phyloP scores from a whole-genome alignment of 2,329 filamentous ascomycete species.

The Paraphaeosphaeria sporulosa region DNA sequence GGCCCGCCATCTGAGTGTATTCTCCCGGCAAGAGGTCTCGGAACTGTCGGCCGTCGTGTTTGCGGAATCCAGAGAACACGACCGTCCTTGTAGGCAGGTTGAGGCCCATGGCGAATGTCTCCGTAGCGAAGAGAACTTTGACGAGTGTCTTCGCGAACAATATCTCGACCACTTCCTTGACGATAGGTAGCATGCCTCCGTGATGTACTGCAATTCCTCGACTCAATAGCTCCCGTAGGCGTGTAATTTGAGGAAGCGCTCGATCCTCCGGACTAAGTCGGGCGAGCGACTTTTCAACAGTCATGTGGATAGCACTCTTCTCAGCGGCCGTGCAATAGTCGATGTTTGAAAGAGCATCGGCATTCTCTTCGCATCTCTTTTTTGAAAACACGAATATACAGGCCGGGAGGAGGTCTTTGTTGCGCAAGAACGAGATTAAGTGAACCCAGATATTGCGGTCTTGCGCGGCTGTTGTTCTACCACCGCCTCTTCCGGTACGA shows the following conservation, averaged over 20 bases:
- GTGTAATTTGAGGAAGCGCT: slow-evolving; percentile 87
- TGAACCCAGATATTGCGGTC: slow-evolving; percentile 98
- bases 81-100: slow-evolving; percentile 96
- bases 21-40: slow-evolving; percentile 91
- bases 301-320: slow-evolving; percentile 98
- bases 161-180: slow-evolving; percentile 97
- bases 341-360: slow-evolving; percentile 90
- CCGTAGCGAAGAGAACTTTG: slow-evolving; percentile 95
- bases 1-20: slow-evolving; percentile 98
- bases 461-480: slow-evolving; percentile 87
- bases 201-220: slow-evolving; percentile 96
- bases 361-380: slow-evolving; percentile 96
- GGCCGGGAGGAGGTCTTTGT: slow-evolving; percentile 84
- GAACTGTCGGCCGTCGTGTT: slow-evolving; percentile 93
- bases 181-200: slow-evolving; percentile 90
- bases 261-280: slow-evolving; percentile 90
- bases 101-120: slow-evolving; percentile 98
- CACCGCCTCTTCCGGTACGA: slow-evolving; percentile 82
- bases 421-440: slow-evolving; percentile 88
- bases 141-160: slow-evolving; percentile 94
- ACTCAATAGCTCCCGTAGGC: slow-evolving; percentile 82
- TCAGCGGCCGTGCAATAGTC: slow-evolving; percentile 93
- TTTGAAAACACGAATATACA: slow-evolving; percentile 99
- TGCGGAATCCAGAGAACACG: slow-evolving; percentile 95
- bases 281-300: slow-evolving; percentile 92